A percentile compares a stretch with the other conserved stretches of the same genome.
These are phyloP conservation scores for Cryphonectria parasitica DNA, from an alignment of 2,329 filamentous ascomycete species.

Conservation along the genomic window DNA sequence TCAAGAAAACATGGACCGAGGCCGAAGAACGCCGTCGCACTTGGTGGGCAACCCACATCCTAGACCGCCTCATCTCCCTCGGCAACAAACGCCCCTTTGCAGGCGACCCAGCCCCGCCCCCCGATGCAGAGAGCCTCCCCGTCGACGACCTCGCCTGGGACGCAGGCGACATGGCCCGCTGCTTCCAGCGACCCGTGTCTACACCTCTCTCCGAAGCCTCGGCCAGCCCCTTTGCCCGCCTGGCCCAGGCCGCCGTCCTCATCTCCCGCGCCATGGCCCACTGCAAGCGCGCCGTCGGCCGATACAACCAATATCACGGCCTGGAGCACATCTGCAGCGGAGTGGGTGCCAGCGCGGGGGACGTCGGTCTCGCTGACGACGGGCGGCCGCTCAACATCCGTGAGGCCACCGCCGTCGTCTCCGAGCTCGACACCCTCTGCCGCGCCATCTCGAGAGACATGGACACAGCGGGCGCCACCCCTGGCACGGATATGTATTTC, in stretches of 20 bases:
- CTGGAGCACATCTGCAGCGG: background rate
- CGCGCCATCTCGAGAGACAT: conserved; percentile 27
- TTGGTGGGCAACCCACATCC: conserved; percentile 54
- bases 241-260: conserved; percentile 46
- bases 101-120: conserved; percentile 29
- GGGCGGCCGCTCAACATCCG: conserved; percentile 29
- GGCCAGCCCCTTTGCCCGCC: conserved; percentile 52
- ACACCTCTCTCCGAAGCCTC: conserved; percentile 50
- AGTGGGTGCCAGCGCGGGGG: conserved; percentile 32
- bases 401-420: conserved; percentile 31
- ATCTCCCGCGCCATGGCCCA: conserved; percentile 41
- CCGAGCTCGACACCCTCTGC: conserved; percentile 28
- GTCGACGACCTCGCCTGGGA: conserved; percentile 48
- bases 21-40: conserved; percentile 50
- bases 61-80: conserved; percentile 44
- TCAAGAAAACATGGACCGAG: conserved; percentile 48
- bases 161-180: conserved; percentile 39
- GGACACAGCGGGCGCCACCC: conserved; percentile 8
- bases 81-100: conserved; percentile 35
- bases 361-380: background rate
- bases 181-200: conserved; percentile 38
- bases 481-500: conserved; percentile 21
- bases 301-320: background rate
- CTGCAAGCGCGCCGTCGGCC: conserved; percentile 32
- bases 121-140: conserved; percentile 37